These are phyloP conservation scores for Hypomontagnella submonticulosa DNA, from an alignment of 495 filamentous ascomycete genomes.

Conservation along the genomic window DNA sequence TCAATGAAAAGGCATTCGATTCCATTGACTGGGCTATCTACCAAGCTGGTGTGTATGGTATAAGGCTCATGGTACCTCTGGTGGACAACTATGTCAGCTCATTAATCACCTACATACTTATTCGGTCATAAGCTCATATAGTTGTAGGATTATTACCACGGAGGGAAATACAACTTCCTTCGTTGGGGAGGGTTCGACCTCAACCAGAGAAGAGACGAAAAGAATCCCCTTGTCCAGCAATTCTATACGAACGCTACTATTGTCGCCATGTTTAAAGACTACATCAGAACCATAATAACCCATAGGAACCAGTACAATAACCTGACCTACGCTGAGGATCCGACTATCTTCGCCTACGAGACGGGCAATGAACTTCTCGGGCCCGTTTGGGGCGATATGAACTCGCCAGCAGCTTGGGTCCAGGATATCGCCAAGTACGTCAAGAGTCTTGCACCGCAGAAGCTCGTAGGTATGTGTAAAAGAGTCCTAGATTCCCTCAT, in stretches of 20 bases:
- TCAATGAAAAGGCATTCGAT: conserved; percentile 62
- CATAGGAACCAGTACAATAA: conserved; percentile 66
- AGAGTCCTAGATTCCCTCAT: neutral
- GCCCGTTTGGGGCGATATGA: conserved; percentile 59
- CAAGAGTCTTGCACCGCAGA: conserved; percentile 61
- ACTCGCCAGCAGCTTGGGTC: conserved; percentile 62
- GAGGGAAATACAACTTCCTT: conserved; percentile 67
- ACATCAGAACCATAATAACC: conserved; percentile 60
- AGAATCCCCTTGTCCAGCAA: conserved; percentile 56
- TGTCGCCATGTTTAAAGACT: conserved; percentile 62
- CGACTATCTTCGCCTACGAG: conserved; percentile 67
- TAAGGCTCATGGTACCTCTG: conserved; percentile 62
- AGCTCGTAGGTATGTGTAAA: conserved; percentile 51
- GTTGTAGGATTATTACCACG: conserved; percentile 66
- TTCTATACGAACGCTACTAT: conserved; percentile 65
- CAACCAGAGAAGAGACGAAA: conserved; percentile 46
- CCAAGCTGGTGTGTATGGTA: conserved; percentile 61
- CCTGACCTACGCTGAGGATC: conserved; percentile 64
- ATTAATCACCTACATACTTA: no score
- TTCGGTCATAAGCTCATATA: conserved; percentile 23
- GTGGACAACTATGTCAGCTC: conserved; percentile 58
- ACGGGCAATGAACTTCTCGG: conserved; percentile 67
- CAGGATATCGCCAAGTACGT: conserved; percentile 59
- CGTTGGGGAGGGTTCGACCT: conserved; percentile 64
- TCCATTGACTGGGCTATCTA: conserved; percentile 66